Conservation (phyloP, 1,284 basidiomycete genomes). For the Pyrrhoderma lamaoense region DNA sequence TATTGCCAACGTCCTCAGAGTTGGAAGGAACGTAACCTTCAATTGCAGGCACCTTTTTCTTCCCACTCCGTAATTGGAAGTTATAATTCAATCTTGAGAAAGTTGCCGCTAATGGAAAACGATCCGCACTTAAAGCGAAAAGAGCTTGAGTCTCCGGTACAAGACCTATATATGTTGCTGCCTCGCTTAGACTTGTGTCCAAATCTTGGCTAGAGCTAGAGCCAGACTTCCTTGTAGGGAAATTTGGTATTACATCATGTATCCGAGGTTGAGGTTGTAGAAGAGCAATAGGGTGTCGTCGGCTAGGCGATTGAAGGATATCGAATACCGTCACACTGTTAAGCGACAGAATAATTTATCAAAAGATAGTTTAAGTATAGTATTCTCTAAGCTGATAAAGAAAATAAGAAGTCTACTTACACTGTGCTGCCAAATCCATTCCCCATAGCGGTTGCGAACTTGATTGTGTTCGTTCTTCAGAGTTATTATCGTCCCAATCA, state of each 20-base stretch:
- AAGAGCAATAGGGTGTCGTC: constrained; percentile 60
- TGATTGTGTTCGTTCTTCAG: constrained; percentile 5
- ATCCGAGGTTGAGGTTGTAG: constrained; percentile 70
- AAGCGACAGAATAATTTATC: neutral
- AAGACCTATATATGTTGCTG: constrained; percentile 66
- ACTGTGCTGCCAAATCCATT: constrained; percentile 44
- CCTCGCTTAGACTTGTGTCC: constrained; percentile 35
- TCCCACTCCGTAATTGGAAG: constrained; percentile 23
- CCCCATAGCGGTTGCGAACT: constrained; percentile 50
- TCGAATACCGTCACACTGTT: constrained; percentile 74
- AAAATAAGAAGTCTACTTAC: constrained; percentile 34
- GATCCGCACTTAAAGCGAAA: constrained; percentile 69
- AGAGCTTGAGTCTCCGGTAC: constrained; percentile 55
- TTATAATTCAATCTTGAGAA: constrained; percentile 48
- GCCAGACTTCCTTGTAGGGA: constrained; percentile 25
- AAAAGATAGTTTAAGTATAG: constrained; percentile 13
- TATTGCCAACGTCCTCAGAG: neutral
- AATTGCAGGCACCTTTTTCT: constrained; percentile 11
- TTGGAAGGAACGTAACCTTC: constrained; percentile 1
- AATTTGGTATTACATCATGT: constrained; percentile 50
- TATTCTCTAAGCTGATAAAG: no score
- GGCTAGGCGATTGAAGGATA: constrained; percentile 44
- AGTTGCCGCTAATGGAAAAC: constrained; percentile 61
- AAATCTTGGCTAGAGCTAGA: constrained; percentile 21
- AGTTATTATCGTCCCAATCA: no score